Conservation (phyloP, 163 green algal species). For the Trebouxiophyceae sp. region DNA sequence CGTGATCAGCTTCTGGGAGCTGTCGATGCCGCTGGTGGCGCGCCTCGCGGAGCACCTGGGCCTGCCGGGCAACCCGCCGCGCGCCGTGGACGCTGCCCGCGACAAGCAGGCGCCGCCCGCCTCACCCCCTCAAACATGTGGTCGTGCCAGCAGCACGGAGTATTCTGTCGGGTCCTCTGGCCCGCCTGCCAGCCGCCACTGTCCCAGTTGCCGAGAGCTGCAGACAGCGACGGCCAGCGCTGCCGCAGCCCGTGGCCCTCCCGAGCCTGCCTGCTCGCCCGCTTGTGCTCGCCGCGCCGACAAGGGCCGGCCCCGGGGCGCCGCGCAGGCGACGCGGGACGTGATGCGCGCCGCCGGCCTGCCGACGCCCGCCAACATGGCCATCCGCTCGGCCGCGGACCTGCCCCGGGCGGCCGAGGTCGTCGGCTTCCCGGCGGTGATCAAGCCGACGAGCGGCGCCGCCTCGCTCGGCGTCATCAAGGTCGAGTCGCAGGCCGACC, state of each 20-base stretch:
- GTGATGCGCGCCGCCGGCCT: conserved; percentile 22
- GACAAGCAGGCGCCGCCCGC: conserved; percentile 20
- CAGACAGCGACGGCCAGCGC: too few relatives aligned
- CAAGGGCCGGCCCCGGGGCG: too few relatives aligned
- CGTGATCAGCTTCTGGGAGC: conserved; percentile 35
- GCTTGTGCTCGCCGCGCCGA: too few relatives aligned
- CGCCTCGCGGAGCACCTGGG: conserved; percentile 22
- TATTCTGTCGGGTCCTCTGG: too few relatives aligned
- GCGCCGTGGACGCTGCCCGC: conserved; percentile 24
- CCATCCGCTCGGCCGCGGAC: conserved; percentile 13
- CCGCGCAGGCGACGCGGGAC: conserved; percentile 17
- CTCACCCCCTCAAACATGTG: too few relatives aligned
- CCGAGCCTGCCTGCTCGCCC: too few relatives aligned
- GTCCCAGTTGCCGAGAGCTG: too few relatives aligned
- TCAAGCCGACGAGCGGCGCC: conserved; percentile 30
- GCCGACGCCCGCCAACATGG: conserved; percentile 13
- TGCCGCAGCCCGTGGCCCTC: too few relatives aligned
- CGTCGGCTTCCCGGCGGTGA: conserved; percentile 31
- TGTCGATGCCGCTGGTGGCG: conserved; percentile 23
- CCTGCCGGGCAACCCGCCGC: conserved; percentile 19
- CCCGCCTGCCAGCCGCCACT: too few relatives aligned
- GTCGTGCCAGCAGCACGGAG: too few relatives aligned
- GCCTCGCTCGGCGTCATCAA: conserved; percentile 25
- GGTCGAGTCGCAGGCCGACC: conserved; percentile 10
- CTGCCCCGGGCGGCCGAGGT: conserved; percentile 12